Evolutionary conservation across 805 yeast genomes (phyloP), one percentile per base, ranked within the genome.

Genomic region (Pachysolen tannophilus): DNA sequence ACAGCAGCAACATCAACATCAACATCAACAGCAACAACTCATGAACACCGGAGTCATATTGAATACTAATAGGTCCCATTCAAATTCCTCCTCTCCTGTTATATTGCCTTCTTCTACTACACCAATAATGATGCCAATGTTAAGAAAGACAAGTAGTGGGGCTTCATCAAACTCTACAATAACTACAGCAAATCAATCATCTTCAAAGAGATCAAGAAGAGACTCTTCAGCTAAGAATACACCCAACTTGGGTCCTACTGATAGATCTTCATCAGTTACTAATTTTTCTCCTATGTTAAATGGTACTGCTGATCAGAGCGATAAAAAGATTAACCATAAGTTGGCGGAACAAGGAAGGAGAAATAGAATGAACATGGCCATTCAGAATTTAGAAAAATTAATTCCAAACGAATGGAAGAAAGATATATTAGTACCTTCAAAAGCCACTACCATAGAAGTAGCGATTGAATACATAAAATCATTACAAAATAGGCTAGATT

Each of bases 341-440:
- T 69, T 85, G 11, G 97, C 98, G 1, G 98, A 90, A 58, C 97
- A 92, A 57, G 97, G 95, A 11, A 69, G 98, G 35, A 72, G 98
- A 47, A 88, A 90, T 55, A 67, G 98, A 43, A 82, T 90, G 79
- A 92, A 92, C 55, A 61, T 66, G 37, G 97, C 97, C 0, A 77
- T 90, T 20, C 75, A 75, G 29, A 95, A 84, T 28, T 62, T 90
- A 39, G 78, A 80, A 7, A 48, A 63, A 8, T 58, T 86, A 42
- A 68, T 90, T 16, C 94, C 95, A 0, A 72, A 77, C 5, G 55
- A 56, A 17, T 61, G 75, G 47, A 60, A 59, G 26, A 74, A 69
- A 38, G 80, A 72, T 24, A 67, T 72, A 10, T 71, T 74, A 3
- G 78, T 83, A 23, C 94, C 94, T 1, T 80, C 94, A 19, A 90